Evolutionary conservation across 495 filamentous ascomycete species (phyloP).

Genomic region (Xylaria longipes): DNA sequence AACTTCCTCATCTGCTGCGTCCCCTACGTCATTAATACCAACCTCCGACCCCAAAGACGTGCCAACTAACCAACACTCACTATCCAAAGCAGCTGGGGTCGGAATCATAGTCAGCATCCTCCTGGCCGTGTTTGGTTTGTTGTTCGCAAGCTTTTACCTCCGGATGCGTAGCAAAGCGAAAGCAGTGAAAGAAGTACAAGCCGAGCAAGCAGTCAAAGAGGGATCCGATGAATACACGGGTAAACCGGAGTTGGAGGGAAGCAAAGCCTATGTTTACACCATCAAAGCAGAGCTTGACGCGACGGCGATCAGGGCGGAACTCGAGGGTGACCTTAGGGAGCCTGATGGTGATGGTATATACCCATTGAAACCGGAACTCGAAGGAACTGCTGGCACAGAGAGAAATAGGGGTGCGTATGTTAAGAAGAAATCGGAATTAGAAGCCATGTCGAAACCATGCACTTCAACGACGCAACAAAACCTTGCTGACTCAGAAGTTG

Average conservation of each 20-base stretch:
- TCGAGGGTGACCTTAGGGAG: neutral
- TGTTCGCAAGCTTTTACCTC: neutral
- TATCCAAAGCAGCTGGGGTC: neutral
- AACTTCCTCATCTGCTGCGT: neutral
- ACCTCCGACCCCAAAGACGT: neutral
- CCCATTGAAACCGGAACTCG: neutral
- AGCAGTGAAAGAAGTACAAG: neutral
- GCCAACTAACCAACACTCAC: neutral
- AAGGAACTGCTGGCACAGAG: neutral
- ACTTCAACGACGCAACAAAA: neutral
- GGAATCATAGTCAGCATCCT: neutral
- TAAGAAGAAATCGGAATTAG: neutral
- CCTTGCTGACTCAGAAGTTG: neutral
- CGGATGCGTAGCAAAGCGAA: neutral
- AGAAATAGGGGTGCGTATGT: constrained; percentile 1
- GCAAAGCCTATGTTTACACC: neutral
- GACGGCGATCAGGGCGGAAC: neutral
- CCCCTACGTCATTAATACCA: neutral
- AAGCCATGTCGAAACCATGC: neutral
- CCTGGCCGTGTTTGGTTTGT: neutral
- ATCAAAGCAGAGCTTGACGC: neutral
- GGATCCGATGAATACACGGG: neutral
- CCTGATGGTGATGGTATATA: neutral
- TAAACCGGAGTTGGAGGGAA: constrained; percentile 3
- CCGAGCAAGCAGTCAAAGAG: too few species aligned